Percentiles rank a stretch among this genome's conserved stretches.
These are phyloP conservation scores for Pterula multifida DNA, from an alignment of 1,284 basidiomycete genomes.

Conservation along the genomic window DNA sequence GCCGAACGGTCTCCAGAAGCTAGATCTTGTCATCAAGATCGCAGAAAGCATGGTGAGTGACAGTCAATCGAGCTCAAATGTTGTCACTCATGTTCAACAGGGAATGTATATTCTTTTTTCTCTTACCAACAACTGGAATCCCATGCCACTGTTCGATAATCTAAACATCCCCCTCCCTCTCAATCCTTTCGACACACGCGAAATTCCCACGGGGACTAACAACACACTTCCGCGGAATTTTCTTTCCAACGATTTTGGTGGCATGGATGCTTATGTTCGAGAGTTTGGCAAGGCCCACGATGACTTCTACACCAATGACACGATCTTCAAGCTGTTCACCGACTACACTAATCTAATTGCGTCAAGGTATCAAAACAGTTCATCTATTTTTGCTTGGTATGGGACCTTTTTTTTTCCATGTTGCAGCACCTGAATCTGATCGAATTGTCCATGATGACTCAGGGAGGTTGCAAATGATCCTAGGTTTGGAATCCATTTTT, in stretches of 20 bases:
- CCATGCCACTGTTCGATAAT: conserved; percentile 21
- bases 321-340: conserved; percentile 36
- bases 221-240: conserved; percentile 35
- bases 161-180: conserved; percentile 10
- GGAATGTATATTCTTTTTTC: conserved; percentile 49
- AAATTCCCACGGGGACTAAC: conserved; percentile 24
- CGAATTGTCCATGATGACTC: background rate
- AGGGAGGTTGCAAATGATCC: conserved; percentile 58
- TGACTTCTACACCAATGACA: conserved; percentile 42
- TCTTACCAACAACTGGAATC: conserved; percentile 65
- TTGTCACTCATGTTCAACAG: conserved; percentile 30
- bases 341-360: conserved; percentile 45
- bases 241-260: conserved; percentile 51
- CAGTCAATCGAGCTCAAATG: background rate
- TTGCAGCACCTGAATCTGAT: conserved; percentile 2
- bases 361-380: conserved; percentile 37
- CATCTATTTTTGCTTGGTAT: conserved; percentile 42
- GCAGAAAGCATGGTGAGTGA: conserved; percentile 24
- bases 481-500: too few relatives aligned
- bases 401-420: conserved; percentile 7
- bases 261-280: conserved; percentile 55
- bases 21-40: conserved; percentile 50
- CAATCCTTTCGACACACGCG: conserved; percentile 16
- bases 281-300: conserved; percentile 38
- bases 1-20: conserved; percentile 50